Percentiles rank a stretch among this genome's conserved stretches.
These are phyloP conservation scores for Rubus idaeus DNA, from an alignment of 306 rosid species.

Conservation along the genomic window DNA sequence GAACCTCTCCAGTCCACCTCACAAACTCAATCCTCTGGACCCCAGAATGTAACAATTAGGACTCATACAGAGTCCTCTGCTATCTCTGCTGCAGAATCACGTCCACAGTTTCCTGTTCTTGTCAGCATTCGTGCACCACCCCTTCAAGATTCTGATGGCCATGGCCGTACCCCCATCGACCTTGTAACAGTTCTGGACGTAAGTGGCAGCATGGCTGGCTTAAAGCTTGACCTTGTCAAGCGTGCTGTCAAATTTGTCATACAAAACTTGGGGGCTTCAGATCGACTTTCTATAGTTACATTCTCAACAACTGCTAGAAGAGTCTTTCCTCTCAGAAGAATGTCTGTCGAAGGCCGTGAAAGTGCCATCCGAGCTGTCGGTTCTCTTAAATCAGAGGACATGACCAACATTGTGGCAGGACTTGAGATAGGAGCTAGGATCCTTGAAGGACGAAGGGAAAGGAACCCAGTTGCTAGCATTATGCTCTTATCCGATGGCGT, in stretches of 20 bases:
- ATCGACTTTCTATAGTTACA: constrained; percentile 33
- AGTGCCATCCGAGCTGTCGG: neutral
- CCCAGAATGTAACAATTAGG: neutral
- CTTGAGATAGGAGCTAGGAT: constrained; percentile 24
- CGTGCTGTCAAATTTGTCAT: constrained; percentile 30
- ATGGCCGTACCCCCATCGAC: constrained; percentile 24
- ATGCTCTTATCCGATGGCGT: constrained; percentile 39
- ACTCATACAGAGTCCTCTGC: constrained; percentile 6
- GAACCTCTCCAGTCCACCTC: neutral
- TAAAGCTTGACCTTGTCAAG: constrained; percentile 29
- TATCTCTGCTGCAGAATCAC: neutral
- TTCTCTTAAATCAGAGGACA: neutral
- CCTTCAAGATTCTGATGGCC: neutral
- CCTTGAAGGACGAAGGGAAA: constrained; percentile 32
- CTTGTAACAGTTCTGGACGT: constrained; percentile 36
- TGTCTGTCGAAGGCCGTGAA: constrained; percentile 18
- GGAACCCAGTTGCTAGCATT: constrained; percentile 25
- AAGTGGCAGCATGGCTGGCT: constrained; percentile 32
- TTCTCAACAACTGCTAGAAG: constrained; percentile 21
- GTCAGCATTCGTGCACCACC: constrained; percentile 5
- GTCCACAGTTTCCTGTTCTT: constrained; percentile 7
- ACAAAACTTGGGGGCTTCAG: constrained; percentile 30
- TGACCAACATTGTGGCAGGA: constrained; percentile 27
- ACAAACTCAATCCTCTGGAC: neutral
- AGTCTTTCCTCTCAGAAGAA: constrained; percentile 31